These are phyloP conservation scores for Globomyces sp. DNA, from an alignment of 371 early-diverging fungal species.

Conservation along the genomic window DNA sequence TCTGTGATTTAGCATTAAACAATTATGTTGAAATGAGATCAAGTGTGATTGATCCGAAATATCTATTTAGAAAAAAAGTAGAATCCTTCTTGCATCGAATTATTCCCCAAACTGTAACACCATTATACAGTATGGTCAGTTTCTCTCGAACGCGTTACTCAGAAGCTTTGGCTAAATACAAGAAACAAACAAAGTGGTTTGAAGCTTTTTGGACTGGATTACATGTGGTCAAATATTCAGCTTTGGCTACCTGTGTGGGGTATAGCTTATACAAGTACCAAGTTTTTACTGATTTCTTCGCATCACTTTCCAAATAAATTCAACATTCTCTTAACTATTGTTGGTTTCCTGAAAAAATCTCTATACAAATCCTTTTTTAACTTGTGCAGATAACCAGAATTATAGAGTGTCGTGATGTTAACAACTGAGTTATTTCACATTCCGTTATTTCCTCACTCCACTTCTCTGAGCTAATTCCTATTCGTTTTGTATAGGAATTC, in stretches of 20 bases:
- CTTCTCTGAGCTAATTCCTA: too few species aligned
- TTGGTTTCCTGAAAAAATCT: too few species aligned
- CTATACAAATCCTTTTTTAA: too few species aligned
- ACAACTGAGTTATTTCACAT: too few species aligned
- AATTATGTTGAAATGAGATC: conserved; percentile 95
- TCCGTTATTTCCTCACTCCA: background rate
- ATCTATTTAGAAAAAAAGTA: conserved; percentile 71
- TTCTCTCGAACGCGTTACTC: conserved; percentile 89
- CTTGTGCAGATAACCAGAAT: too few species aligned
- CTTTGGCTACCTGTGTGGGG: background rate
- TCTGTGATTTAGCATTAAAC: conserved; percentile 91
- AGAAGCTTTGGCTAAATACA: conserved; percentile 50
- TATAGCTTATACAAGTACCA: background rate
- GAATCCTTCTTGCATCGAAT: conserved; percentile 71
- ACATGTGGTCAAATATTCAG: background rate
- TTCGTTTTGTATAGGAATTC: background rate
- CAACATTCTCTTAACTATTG: too few species aligned
- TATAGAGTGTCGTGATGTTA: too few species aligned
- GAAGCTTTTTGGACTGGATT: background rate
- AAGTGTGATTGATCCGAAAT: conserved; percentile 69
- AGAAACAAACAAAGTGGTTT: conserved; percentile 37
- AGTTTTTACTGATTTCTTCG: background rate
- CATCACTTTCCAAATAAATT: background rate
- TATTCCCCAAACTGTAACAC: conserved; percentile 74
- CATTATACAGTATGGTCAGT: conserved; percentile 95